Evolutionary conservation across 257 asterid species (phyloP).

Genomic region (Lithospermum erythrorhizon): DNA sequence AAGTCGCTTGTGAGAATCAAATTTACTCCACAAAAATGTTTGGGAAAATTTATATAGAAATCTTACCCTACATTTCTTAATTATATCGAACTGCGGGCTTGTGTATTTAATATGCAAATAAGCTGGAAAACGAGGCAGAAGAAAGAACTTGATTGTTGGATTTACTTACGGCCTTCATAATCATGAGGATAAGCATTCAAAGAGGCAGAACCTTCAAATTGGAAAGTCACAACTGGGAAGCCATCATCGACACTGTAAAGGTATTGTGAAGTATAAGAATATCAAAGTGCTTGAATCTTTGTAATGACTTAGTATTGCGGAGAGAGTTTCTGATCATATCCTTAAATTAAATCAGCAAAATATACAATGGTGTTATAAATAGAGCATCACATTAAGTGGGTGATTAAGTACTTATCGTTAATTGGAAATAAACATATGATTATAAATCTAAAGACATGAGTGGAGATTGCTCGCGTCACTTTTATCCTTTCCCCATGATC

Average conservation of each 20-base stretch:
- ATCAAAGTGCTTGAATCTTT: not conserved
- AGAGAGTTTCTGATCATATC: not conserved
- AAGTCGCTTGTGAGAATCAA: too few species aligned
- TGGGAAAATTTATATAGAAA: not conserved
- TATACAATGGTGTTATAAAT: too few species aligned
- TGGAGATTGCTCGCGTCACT: too few species aligned
- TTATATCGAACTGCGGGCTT: not conserved
- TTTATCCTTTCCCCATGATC: too few species aligned
- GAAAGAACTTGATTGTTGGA: constrained; percentile 4
- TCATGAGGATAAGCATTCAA: constrained; percentile 50
- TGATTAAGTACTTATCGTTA: too few species aligned
- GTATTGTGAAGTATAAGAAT: constrained; percentile 1
- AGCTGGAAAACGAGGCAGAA: not conserved
- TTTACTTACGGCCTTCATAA: constrained; percentile 51
- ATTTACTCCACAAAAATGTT: too few species aligned
- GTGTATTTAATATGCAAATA: not conserved
- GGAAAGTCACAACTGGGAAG: constrained; percentile 52
- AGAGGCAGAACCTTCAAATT: constrained; percentile 29
- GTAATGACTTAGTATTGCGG: not conserved
- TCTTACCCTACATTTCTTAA: not conserved
- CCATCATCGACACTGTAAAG: constrained; percentile 51
- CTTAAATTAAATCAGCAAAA: too few species aligned
- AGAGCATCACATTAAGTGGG: not conserved
- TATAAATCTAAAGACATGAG: too few species aligned
- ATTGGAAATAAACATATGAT: too few species aligned